Conservation (phyloP, 2,329 filamentous ascomycete species). For the Fonsecaea multimorphosa region DNA sequence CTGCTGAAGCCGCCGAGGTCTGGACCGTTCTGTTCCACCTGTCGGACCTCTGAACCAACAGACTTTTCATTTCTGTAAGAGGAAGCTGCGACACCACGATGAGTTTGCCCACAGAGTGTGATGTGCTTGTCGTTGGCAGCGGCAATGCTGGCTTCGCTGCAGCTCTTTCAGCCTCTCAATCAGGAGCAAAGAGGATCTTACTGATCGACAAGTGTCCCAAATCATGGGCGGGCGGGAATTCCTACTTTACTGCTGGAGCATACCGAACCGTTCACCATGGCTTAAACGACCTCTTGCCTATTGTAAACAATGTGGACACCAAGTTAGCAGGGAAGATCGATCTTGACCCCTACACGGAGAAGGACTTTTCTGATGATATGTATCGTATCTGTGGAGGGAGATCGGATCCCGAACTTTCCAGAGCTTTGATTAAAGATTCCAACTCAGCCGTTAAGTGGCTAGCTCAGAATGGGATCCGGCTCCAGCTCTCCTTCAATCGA, state of each 20-base stretch:
- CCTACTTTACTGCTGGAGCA: conserved; percentile 69
- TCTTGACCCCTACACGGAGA: conserved; percentile 60
- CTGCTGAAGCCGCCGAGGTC: not conserved
- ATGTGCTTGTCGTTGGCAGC: conserved; percentile 62
- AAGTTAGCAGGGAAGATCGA: conserved; percentile 58
- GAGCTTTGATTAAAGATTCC: conserved; percentile 59
- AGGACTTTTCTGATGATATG: conserved; percentile 63
- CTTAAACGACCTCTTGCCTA: conserved; percentile 61
- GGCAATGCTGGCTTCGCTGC: conserved; percentile 71
- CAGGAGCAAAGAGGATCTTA: conserved; percentile 50
- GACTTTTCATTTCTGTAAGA: too few species aligned
- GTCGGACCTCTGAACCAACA: too few species aligned
- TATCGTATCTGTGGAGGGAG: conserved; percentile 61
- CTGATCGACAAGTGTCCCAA: conserved; percentile 66
- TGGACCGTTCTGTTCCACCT: too few species aligned
- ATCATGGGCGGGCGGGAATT: conserved; percentile 67
- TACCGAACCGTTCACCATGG: conserved; percentile 64
- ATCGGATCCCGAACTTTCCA: conserved; percentile 58
- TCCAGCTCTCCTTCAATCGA: conserved; percentile 67
- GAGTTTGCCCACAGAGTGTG: conserved; percentile 18
- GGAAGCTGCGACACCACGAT: not conserved
- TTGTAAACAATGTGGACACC: conserved; percentile 65
- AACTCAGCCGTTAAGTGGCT: conserved; percentile 63
- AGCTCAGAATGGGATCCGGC: conserved; percentile 59
- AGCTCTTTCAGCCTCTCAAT: conserved; percentile 61